phyloP scores from a whole-genome alignment of 2,329 filamentous ascomycete genomes.

The Massarina eburnea region DNA sequence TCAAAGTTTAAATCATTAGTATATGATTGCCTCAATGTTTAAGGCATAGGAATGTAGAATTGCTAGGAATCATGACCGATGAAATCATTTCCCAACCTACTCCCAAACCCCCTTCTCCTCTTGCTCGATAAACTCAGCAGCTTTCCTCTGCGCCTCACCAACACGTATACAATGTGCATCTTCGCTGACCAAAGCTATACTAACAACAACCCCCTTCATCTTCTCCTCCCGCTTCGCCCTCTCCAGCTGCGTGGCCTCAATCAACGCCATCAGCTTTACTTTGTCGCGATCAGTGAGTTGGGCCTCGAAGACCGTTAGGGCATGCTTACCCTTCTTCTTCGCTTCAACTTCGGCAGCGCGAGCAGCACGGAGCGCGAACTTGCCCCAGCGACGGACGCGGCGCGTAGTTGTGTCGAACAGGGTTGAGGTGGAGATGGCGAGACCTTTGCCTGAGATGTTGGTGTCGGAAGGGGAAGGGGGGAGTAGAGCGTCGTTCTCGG shows the following conservation, averaged over 20 bases:
- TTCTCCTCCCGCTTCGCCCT: neutral
- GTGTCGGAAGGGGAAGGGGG: neutral
- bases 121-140: too few relatives aligned
- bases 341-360: neutral
- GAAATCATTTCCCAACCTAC: too few relatives aligned
- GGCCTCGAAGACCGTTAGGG: neutral
- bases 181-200: too few relatives aligned
- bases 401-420: constrained; percentile 7
- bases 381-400: constrained; percentile 7
- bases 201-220: neutral
- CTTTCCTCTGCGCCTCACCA: too few relatives aligned
- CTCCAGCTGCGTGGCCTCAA: neutral
- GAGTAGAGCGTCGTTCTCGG: neutral
- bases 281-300: neutral
- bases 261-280: neutral
- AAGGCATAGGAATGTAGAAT: too few relatives aligned
- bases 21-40: too few relatives aligned
- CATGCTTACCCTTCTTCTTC: neutral
- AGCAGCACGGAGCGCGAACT: neutral
- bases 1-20: too few relatives aligned
- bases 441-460: constrained; percentile 4
- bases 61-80: too few relatives aligned
- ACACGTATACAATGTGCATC: too few relatives aligned
- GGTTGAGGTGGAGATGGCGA: constrained; percentile 4
- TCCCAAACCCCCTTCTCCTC: too few relatives aligned